Evolutionary conservation across 768 basidiomycete species (phyloP), one percentile per base, ranked within the genome.

Genomic region (Russula griseocarnosa): DNA sequence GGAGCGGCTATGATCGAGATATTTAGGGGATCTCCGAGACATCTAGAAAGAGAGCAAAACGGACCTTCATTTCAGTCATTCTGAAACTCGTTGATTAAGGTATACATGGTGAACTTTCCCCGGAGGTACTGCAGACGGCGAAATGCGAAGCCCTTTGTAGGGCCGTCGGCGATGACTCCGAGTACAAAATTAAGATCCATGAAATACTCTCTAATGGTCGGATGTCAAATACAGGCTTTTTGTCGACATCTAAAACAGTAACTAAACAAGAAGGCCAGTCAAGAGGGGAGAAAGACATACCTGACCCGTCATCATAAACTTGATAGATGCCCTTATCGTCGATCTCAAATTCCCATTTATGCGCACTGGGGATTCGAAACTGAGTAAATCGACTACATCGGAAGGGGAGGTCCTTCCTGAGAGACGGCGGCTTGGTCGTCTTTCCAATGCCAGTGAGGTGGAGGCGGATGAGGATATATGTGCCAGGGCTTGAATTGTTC

Each of bases 31-130:
- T 40, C 11, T 44, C 24, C 28, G 20, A 38, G 26, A 38, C n/a
- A 24, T 1, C 10, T n/a, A 60, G 2, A 52, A n/a, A 40, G 20
- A 32, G n/a, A 14, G 73, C 82, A 49, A 54, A 91, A 73, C 83
- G 54, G 55, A 91, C 94, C 81, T 99, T 99, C 92, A 98, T 98
- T 70, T 95, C 94, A 0, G 93, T 87, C 67, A 97, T 73, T 99
- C 97, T 95, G 88, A 70, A 87, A 90, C 73, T 98, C 97, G 63
- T 98, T 95, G 69, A 98, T 76, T 16, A 99, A 79, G 38, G 80
- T 83, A 72, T 96, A 94, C 86, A 98, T 92, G 55, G 88, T 89
- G 76, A 94, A 98, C 75, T 98, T 98, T 76, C 91, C 89, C 16
- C 86, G 80, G 14, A 99, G 82, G 73, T 96, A 99, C 74, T 91